These are phyloP conservation scores for Colletotrichum euphorbiae DNA, from an alignment of 2,329 filamentous ascomycete genomes.

Conservation along the genomic window DNA sequence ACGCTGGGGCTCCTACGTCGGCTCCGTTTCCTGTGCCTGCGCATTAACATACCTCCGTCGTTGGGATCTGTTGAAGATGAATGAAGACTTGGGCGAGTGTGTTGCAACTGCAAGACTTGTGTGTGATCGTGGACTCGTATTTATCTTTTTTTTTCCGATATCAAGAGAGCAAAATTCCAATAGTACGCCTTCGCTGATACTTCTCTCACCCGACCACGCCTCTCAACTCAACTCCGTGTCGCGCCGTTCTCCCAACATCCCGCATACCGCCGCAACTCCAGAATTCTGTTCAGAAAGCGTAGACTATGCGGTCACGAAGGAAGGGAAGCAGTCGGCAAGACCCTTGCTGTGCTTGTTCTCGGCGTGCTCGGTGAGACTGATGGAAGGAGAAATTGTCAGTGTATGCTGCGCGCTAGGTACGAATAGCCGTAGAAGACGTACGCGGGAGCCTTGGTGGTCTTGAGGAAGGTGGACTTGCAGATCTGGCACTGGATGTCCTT, in stretches of 20 bases:
- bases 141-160: slow-evolving; percentile 21
- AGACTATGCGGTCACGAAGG: slow-evolving; percentile 47
- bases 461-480: slow-evolving; percentile 84
- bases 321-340: slow-evolving; percentile 77
- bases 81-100: background rate
- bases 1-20: background rate
- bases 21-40: background rate
- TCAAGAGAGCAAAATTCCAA: slow-evolving; percentile 36
- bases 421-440: slow-evolving; percentile 54
- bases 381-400: slow-evolving; percentile 16
- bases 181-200: slow-evolving; percentile 39
- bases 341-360: slow-evolving; percentile 82
- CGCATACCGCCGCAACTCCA: slow-evolving; percentile 3
- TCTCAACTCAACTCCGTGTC: background rate
- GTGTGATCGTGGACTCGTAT: slow-evolving; percentile 23
- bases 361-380: slow-evolving; percentile 76
- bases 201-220: slow-evolving; percentile 15
- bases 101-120: background rate
- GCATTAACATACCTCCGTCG: background rate
- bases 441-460: slow-evolving; percentile 80
- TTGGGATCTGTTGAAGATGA: background rate
- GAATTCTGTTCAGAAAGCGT: background rate
- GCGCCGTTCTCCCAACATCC: background rate
- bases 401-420: background rate
- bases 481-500: slow-evolving; percentile 81